phyloP scores from a whole-genome alignment of 2,329 filamentous ascomycete species.

The Laburnicola sp. region DNA sequence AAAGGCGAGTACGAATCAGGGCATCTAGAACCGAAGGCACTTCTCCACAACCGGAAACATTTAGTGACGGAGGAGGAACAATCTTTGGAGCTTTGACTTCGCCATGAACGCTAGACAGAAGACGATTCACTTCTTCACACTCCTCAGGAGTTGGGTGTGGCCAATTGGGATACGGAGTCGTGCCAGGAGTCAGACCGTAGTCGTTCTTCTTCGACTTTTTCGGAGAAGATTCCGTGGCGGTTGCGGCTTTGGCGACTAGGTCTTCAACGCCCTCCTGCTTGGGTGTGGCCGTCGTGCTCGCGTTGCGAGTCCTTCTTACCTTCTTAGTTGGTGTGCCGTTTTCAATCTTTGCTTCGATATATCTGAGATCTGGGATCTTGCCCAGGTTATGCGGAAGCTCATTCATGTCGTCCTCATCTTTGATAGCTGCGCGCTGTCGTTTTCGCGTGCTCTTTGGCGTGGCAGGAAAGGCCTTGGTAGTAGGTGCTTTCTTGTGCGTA shows the following conservation, averaged over 20 bases:
- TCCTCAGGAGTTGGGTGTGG: constrained; percentile 66
- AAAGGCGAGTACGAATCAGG: constrained; percentile 64
- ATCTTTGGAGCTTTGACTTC: constrained; percentile 65
- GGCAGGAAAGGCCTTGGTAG: not conserved
- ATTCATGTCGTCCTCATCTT: constrained; percentile 46
- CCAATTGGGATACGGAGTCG: constrained; percentile 70
- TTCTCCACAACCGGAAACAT: constrained; percentile 70
- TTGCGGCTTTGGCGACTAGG: constrained; percentile 29
- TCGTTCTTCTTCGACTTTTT: constrained; percentile 47
- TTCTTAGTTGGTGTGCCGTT: constrained; percentile 21
- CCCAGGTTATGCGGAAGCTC: constrained; percentile 63
- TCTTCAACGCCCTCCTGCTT: constrained; percentile 29
- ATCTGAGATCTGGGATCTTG: constrained; percentile 19
- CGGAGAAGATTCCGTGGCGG: constrained; percentile 33
- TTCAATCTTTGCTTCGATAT: constrained; percentile 10
- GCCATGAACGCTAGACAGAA: constrained; percentile 69
- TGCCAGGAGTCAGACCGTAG: constrained; percentile 52
- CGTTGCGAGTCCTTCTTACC: constrained; percentile 11
- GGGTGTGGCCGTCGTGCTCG: constrained; percentile 7
- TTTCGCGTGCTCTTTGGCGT: constrained; percentile 42
- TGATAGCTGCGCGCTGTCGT: constrained; percentile 41
- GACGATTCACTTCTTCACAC: constrained; percentile 68
- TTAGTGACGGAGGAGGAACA: constrained; percentile 70
- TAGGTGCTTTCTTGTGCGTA: constrained; percentile 7
- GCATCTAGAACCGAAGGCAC: constrained; percentile 68